A percentile compares a stretch with the other conserved stretches of the same genome.
These are phyloP conservation scores for Calonectria pseudoreteaudii DNA, from an alignment of 2,329 filamentous ascomycete genomes.

Conservation along the genomic window DNA sequence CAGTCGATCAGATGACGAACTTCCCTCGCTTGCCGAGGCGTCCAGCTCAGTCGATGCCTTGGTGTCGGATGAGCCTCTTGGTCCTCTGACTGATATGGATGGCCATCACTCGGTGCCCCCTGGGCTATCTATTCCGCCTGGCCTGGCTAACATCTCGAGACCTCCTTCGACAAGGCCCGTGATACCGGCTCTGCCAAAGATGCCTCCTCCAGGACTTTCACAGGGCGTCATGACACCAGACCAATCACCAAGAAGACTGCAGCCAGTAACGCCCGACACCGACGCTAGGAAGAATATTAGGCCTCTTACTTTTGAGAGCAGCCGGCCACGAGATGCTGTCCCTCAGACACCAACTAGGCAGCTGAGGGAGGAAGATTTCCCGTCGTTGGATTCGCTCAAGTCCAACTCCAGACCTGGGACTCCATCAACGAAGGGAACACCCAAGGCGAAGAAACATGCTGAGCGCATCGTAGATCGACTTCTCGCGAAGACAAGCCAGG, in stretches of 20 bases:
- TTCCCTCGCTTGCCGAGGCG: constrained; percentile 71
- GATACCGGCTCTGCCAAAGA: constrained; percentile 42
- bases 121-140: constrained; percentile 42
- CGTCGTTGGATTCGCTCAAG: constrained; percentile 63
- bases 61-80: constrained; percentile 67
- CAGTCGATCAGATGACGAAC: constrained; percentile 69
- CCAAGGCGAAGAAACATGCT: constrained; percentile 46
- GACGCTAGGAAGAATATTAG: constrained; percentile 59
- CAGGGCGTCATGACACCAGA: constrained; percentile 48
- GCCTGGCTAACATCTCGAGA: constrained; percentile 34
- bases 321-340: constrained; percentile 60
- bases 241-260: constrained; percentile 43
- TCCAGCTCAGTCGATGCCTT: constrained; percentile 75
- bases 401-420: constrained; percentile 50
- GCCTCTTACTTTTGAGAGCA: constrained; percentile 57
- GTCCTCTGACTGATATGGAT: constrained; percentile 27
- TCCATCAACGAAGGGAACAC: constrained; percentile 49
- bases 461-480: constrained; percentile 46
- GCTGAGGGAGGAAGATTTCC: constrained; percentile 69
- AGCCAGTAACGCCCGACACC: constrained; percentile 38
- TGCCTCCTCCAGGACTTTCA: constrained; percentile 39
- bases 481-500: constrained; percentile 36
- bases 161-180: constrained; percentile 37
- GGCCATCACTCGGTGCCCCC: constrained; percentile 45
- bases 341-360: constrained; percentile 49